phyloP scores from a whole-genome alignment of 768 basidiomycete genomes.

The Lactarius akahatsu region DNA sequence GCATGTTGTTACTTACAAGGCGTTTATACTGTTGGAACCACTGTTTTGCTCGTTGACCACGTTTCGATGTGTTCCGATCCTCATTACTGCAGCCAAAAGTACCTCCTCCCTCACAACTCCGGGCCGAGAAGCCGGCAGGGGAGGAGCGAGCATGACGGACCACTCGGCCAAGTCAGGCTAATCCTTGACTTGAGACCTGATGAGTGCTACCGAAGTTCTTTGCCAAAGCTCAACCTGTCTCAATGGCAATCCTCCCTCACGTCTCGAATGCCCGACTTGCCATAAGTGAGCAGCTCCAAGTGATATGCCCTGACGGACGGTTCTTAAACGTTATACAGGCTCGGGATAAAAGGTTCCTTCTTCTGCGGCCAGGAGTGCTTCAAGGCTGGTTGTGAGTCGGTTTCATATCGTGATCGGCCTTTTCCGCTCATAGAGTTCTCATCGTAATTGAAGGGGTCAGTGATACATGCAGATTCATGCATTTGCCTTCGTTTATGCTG shows the following conservation, averaged over 20 bases:
- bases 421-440: constrained; percentile 19
- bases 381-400: constrained; percentile 82
- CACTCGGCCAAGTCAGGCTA: not conserved
- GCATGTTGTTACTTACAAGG: constrained; percentile 9
- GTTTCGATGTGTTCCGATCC: not conserved
- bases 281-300: constrained; percentile 65
- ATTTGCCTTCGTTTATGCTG: constrained; percentile 5
- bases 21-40: constrained; percentile 2
- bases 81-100: not conserved
- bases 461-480: constrained; percentile 34
- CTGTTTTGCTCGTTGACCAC: constrained; percentile 1
- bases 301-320: constrained; percentile 3
- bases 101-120: not conserved
- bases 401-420: constrained; percentile 14
- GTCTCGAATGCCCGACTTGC: constrained; percentile 91
- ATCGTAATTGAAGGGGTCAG: constrained; percentile 18
- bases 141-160: not conserved
- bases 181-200: constrained; percentile 27
- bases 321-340: constrained; percentile 42
- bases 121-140: constrained; percentile 18
- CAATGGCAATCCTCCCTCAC: constrained; percentile 81
- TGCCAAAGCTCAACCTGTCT: constrained; percentile 74
- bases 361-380: constrained; percentile 97
- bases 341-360: constrained; percentile 80
- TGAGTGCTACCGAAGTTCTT: constrained; percentile 43